Conservation (phyloP, 2,329 filamentous ascomycete genomes). For the Aspergillus phoenicis region DNA sequence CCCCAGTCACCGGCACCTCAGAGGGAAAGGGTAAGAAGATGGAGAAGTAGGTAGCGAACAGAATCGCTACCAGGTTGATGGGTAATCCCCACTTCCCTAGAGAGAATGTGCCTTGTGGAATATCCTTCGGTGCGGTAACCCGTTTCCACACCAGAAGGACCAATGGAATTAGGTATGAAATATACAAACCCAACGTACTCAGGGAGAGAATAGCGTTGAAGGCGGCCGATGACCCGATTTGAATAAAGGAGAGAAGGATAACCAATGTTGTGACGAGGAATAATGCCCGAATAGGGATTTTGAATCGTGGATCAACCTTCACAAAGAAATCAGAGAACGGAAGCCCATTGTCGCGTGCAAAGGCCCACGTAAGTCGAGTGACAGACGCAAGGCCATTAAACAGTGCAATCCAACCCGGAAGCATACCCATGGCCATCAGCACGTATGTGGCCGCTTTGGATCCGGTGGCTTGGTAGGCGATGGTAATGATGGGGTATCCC, state of each 20-base stretch:
- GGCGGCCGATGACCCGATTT: slow-evolving; percentile 51
- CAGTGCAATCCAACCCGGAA: slow-evolving; percentile 28
- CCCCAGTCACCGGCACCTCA: slow-evolving; percentile 32
- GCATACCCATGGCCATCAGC: slow-evolving; percentile 42
- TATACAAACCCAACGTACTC: slow-evolving; percentile 50
- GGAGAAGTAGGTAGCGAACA: slow-evolving; percentile 33
- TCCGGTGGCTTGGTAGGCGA: slow-evolving; percentile 53
- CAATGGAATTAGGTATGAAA: slow-evolving; percentile 53
- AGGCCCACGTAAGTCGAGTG: slow-evolving; percentile 46
- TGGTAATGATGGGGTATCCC: slow-evolving; percentile 52
- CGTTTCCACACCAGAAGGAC: slow-evolving; percentile 33
- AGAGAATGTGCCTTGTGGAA: slow-evolving; percentile 30
- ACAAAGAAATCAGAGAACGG: slow-evolving; percentile 38
- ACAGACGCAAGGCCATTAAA: slow-evolving; percentile 36
- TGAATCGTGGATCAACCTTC: slow-evolving; percentile 33
- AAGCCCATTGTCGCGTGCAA: slow-evolving; percentile 47
- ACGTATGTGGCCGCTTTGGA: slow-evolving; percentile 47
- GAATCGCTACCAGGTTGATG: slow-evolving; percentile 31
- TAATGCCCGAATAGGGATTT: slow-evolving; percentile 45
- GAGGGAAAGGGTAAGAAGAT: slow-evolving; percentile 37
- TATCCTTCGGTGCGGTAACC: slow-evolving; percentile 19
- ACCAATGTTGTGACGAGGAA: slow-evolving; percentile 28
- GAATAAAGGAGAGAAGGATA: slow-evolving; percentile 46
- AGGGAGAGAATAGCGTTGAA: slow-evolving; percentile 57
- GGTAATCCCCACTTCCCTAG: slow-evolving; percentile 32